A percentile compares a stretch with the other conserved stretches of the same genome.
phyloP scores from a whole-genome alignment of 2,329 filamentous ascomycete species.

The Ophiocordyceps camponoti-floridani region DNA sequence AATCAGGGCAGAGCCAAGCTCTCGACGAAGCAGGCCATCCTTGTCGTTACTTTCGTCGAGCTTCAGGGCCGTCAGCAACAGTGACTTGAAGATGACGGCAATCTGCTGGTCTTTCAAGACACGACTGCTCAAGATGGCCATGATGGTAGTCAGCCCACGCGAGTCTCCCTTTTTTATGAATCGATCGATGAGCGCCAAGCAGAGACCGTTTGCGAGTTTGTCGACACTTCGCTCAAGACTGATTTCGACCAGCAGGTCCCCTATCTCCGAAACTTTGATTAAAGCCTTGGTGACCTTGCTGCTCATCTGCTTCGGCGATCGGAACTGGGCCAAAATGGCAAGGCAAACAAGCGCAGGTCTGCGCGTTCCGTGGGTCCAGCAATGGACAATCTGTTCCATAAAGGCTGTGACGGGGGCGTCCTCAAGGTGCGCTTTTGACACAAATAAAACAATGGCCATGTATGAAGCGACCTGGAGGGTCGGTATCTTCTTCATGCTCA shows the following conservation, averaged over 20 bases:
- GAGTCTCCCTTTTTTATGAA: conserved; percentile 41
- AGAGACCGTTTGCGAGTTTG: conserved; percentile 55
- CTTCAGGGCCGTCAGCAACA: conserved; percentile 42
- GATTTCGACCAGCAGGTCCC: conserved; percentile 40
- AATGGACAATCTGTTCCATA: conserved; percentile 72
- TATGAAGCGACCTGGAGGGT: conserved; percentile 77
- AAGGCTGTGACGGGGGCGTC: conserved; percentile 68
- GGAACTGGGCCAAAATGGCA: conserved; percentile 65
- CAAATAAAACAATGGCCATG: conserved; percentile 76
- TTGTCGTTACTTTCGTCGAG: conserved; percentile 35
- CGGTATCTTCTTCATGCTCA: conserved; percentile 57
- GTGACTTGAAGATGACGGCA: conserved; percentile 44
- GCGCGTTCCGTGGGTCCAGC: conserved; percentile 58
- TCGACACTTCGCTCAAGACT: conserved; percentile 49
- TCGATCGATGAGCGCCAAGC: conserved; percentile 43
- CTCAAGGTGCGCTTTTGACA: conserved; percentile 61
- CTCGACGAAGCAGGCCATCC: conserved; percentile 38
- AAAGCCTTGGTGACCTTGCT: conserved; percentile 51
- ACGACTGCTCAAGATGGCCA: conserved; percentile 39
- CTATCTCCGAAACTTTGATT: conserved; percentile 42
- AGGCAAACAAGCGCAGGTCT: conserved; percentile 63
- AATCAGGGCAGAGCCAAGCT: conserved; percentile 50
- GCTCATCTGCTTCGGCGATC: conserved; percentile 51
- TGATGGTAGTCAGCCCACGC: conserved; percentile 38
- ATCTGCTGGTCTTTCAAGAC: conserved; percentile 46